Percentiles rank a stretch among this genome's conserved stretches.
Evolutionary conservation across 192 early-diverging fungal species (phyloP).

Genomic region (Entophlyctis luteolus): DNA sequence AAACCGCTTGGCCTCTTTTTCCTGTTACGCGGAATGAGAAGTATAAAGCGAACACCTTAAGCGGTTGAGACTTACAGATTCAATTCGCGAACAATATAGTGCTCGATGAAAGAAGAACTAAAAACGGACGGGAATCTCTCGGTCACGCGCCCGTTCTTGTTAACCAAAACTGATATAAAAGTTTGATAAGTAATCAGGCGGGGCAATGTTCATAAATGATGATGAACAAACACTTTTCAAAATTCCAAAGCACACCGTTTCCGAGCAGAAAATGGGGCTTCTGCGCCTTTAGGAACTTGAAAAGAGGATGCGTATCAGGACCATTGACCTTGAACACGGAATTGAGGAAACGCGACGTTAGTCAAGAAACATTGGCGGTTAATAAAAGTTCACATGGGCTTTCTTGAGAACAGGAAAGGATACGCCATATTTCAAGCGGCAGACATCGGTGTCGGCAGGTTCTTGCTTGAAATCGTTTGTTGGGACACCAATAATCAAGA

Average conservation of each 20-base stretch:
- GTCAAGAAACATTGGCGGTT: too few relatives aligned
- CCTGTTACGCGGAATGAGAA: too few relatives aligned
- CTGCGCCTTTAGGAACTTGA: conserved; percentile 33
- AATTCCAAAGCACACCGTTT: conserved; percentile 44
- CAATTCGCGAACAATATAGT: not conserved
- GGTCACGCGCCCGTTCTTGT: not conserved
- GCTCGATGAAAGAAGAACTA: not conserved
- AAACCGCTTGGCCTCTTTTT: too few relatives aligned
- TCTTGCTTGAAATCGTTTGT: conserved; percentile 75
- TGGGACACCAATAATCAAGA: conserved; percentile 83
- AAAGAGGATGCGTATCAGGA: conserved; percentile 40
- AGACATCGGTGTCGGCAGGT: conserved; percentile 37
- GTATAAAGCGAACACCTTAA: too few relatives aligned
- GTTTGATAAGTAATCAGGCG: not conserved
- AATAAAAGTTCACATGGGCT: conserved; percentile 73
- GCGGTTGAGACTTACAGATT: not conserved
- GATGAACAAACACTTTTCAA: conserved; percentile 47
- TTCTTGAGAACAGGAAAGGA: conserved; percentile 86
- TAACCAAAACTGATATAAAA: not conserved
- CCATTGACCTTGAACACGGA: conserved; percentile 40
- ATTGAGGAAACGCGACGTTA: not conserved
- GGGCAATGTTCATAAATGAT: not conserved
- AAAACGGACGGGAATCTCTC: not conserved
- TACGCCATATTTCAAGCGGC: conserved; percentile 71
- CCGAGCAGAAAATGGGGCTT: conserved; percentile 30